Evolutionary conservation across 768 basidiomycete species (phyloP), one percentile per base, ranked within the genome.

Genomic region (Crucibulum laeve): DNA sequence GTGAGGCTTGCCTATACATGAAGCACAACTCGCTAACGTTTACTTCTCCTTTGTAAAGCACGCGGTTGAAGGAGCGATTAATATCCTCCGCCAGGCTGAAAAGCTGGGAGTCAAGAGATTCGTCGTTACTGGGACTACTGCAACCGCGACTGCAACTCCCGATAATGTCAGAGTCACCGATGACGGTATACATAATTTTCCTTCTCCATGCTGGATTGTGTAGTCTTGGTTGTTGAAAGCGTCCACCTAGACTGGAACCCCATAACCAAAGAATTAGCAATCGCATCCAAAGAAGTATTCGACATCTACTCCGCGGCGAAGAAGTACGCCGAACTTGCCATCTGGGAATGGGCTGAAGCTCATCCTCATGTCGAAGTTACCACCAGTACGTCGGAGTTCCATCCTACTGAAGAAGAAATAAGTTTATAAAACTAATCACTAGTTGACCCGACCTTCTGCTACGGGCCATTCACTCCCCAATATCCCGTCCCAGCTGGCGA

Each of bases 171-270:
- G 51, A 4, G 53, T 55, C 38, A 60, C 56, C 6, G 63, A 67
- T 40, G 49, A 60, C 47, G 60, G 66, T 62, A 41, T 32, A 4
- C 34, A 43, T 47, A 14, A 19, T 40, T 37, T 7, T 19, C 25
- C 23, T 4, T 19, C 36, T 18, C 21, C 11, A 11, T 4, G 6
- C 2, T 5, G 6, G 42, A 15, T 32, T 32, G 15, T 32, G 11
- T 15, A 11, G 13, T 32, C 13, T 13, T 32, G 13, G 3, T 15
- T 32, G 30, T 13, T 15, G 13, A 32, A 6, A 15, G 18, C 22
- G n/a, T n/a, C n/a, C n/a, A n/a, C n/a, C n/a, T 42, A 69, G 71
- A 67, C 44, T 68, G 66, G 68, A 65, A 56, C 40, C 55, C 60
- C 0, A 39, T 57, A 3, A 64, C 62, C 3, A 56, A 51, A 40